phyloP scores from a whole-genome alignment of 257 asterid genomes.

The Linderniella brevidens region DNA sequence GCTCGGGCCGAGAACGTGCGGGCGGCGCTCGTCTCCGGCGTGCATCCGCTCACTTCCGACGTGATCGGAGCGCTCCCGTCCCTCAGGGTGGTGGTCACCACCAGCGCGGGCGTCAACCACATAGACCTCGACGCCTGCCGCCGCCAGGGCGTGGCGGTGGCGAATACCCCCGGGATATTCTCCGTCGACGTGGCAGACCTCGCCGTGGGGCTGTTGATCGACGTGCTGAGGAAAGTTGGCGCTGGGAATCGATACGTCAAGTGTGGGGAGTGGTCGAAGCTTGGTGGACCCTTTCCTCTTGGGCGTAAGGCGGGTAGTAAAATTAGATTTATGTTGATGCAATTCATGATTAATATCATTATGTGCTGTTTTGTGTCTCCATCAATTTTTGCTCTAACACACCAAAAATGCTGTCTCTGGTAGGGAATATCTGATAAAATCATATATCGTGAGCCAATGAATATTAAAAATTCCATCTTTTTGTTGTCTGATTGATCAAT shows the following conservation, averaged over 20 bases:
- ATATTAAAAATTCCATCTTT: too few species aligned
- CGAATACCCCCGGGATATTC: constrained; percentile 22
- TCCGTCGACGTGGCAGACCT: constrained; percentile 44
- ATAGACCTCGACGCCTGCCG: constrained; percentile 57
- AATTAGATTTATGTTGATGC: neutral
- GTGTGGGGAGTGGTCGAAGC: constrained; percentile 31
- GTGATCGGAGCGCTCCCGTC: constrained; percentile 34
- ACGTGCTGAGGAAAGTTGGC: constrained; percentile 30
- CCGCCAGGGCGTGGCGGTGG: constrained; percentile 37
- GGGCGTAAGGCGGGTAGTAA: constrained; percentile 30
- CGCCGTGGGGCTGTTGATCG: constrained; percentile 44
- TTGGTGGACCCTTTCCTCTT: constrained; percentile 22
- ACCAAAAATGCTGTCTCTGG: too few species aligned
- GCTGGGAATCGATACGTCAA: constrained; percentile 30
- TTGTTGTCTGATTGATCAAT: too few species aligned
- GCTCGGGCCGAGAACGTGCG: constrained; percentile 23
- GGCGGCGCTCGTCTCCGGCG: constrained; percentile 30
- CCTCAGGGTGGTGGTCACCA: constrained; percentile 28
- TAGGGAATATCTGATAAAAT: too few species aligned
- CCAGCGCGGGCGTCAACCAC: constrained; percentile 54
- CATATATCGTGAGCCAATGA: too few species aligned
- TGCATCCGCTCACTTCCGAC: constrained; percentile 16
- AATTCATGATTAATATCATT: too few species aligned
- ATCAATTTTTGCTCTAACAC: too few species aligned
- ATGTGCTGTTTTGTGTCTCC: too few species aligned